Percentiles rank a stretch among this genome's conserved stretches.
Evolutionary conservation across 2,329 filamentous ascomycete species (phyloP).

Genomic region (Aschersonia sp.): DNA sequence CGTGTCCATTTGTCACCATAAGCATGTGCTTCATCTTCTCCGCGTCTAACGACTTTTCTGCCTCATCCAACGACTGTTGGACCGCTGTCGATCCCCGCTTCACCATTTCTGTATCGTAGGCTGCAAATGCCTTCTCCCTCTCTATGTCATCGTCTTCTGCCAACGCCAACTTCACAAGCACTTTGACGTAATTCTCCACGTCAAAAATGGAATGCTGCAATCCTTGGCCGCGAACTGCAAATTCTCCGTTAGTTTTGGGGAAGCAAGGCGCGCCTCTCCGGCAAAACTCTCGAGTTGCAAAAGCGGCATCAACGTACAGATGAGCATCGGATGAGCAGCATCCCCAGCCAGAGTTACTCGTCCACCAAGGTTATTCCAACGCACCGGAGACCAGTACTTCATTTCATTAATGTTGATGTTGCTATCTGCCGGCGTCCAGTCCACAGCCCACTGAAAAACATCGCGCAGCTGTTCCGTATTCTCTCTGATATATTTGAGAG

Average conservation of each 20-base stretch:
- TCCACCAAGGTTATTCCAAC: conserved; percentile 16
- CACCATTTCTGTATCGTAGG: conserved; percentile 18
- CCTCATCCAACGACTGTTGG: conserved; percentile 17
- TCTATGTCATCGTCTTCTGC: conserved; percentile 3
- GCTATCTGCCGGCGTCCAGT: conserved; percentile 18
- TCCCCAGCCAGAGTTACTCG: conserved; percentile 23
- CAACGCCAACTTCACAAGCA: conserved; percentile 10
- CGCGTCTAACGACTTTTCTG: conserved; percentile 14
- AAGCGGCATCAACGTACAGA: conserved; percentile 14
- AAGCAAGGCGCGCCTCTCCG: neutral
- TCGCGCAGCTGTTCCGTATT: conserved; percentile 13
- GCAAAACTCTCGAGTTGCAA: neutral
- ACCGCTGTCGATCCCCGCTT: conserved; percentile 18
- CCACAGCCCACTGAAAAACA: conserved; percentile 17
- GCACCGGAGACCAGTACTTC: conserved; percentile 19
- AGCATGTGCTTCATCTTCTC: conserved; percentile 16
- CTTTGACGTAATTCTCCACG: conserved; percentile 21
- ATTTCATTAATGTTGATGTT: conserved; percentile 19
- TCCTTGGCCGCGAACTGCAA: conserved; percentile 26
- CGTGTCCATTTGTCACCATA: conserved; percentile 16
- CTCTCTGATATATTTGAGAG: conserved; percentile 15
- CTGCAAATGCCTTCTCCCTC: conserved; percentile 9
- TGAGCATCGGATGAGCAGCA: conserved; percentile 28
- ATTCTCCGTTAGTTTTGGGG: neutral
- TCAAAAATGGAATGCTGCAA: conserved; percentile 28